Evolutionary conservation across 768 basidiomycete species (phyloP).

Genomic region (Dacryopinax spathularia): DNA sequence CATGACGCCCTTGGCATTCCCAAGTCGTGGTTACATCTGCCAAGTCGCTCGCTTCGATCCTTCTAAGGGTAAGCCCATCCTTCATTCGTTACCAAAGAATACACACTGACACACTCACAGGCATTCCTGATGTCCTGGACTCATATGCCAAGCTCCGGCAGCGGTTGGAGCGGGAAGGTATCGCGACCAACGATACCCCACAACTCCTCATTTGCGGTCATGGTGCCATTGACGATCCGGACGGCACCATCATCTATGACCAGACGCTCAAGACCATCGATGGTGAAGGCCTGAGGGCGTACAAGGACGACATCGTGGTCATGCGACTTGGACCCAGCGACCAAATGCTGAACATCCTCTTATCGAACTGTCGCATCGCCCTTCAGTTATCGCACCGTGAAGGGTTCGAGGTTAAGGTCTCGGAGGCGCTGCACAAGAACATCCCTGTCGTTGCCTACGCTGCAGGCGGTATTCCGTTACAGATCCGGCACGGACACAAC

Average conservation of each 20-base stretch:
- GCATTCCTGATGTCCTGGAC: constrained; percentile 32
- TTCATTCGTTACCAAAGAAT: constrained; percentile 33
- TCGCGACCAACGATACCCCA: constrained; percentile 41
- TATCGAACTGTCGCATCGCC: constrained; percentile 80
- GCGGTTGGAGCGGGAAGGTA: constrained; percentile 34
- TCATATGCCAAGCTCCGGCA: constrained; percentile 75
- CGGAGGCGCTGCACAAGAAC: constrained; percentile 82
- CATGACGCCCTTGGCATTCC: constrained; percentile 69
- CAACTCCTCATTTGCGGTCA: constrained; percentile 79
- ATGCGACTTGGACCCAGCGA: constrained; percentile 76
- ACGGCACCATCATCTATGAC: constrained; percentile 85
- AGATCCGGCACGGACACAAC: constrained; percentile 74
- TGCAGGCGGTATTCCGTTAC: constrained; percentile 91
- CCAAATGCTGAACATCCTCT: constrained; percentile 72
- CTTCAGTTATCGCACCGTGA: constrained; percentile 86
- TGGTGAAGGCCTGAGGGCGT: constrained; percentile 15
- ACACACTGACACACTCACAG: constrained; percentile 3
- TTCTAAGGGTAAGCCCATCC: constrained; percentile 63
- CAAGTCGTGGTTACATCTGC: constrained; percentile 67
- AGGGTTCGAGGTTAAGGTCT: constrained; percentile 96
- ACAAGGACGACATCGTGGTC: constrained; percentile 40
- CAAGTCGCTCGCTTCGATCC: constrained; percentile 95
- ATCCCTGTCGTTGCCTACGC: constrained; percentile 69
- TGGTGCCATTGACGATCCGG: constrained; percentile 87
- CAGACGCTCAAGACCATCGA: constrained; percentile 27